phyloP scores from a whole-genome alignment of 2,329 filamentous ascomycete genomes.

The Penicillium occitanis region DNA sequence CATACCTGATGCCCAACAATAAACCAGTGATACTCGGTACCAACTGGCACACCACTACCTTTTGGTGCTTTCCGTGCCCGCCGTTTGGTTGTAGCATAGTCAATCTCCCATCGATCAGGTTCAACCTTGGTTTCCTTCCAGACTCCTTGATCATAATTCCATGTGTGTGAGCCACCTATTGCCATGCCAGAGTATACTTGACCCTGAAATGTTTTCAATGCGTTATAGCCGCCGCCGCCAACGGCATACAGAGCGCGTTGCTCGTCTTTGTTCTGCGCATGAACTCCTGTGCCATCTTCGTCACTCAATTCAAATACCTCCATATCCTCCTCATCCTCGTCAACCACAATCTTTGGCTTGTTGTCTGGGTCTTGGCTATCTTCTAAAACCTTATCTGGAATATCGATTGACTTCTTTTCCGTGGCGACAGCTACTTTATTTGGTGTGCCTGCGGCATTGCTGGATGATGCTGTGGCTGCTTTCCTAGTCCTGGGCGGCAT shows the following conservation, averaged over 20 bases:
- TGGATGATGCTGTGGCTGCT: neutral
- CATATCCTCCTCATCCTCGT: slow-evolving; percentile 13
- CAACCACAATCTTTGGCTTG: neutral
- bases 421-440: neutral
- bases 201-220: slow-evolving; percentile 36
- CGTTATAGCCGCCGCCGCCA: slow-evolving; percentile 31
- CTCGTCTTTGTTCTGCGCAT: neutral
- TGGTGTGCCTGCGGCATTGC: neutral
- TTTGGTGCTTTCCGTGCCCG: slow-evolving; percentile 33
- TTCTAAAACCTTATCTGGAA: neutral
- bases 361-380: neutral
- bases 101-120: slow-evolving; percentile 38
- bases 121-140: slow-evolving; percentile 41
- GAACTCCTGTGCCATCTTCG: neutral
- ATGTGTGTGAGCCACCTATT: slow-evolving; percentile 39
- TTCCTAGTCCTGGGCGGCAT: slow-evolving; percentile 13
- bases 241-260: neutral
- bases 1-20: slow-evolving; percentile 38
- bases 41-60: slow-evolving; percentile 37
- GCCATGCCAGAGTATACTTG: slow-evolving; percentile 40
- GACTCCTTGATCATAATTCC: slow-evolving; percentile 38
- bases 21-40: slow-evolving; percentile 38
- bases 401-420: neutral
- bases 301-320: neutral
- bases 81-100: slow-evolving; percentile 35